These are phyloP conservation scores for Syzygium malaccense DNA, from an alignment of 441 rosid genomes.

Conservation along the genomic window DNA sequence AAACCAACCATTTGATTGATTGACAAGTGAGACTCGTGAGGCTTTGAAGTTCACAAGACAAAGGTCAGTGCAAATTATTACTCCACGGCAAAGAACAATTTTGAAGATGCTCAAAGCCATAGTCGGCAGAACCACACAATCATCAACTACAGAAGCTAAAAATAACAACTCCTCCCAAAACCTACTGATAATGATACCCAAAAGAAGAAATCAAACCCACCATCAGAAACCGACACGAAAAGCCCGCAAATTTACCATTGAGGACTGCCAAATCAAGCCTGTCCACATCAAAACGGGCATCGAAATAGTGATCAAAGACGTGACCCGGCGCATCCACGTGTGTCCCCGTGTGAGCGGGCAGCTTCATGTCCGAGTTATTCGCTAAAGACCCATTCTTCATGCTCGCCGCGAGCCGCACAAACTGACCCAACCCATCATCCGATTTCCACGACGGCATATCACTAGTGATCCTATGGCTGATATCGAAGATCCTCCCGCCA, in stretches of 20 bases:
- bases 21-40: neutral
- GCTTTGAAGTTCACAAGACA: neutral
- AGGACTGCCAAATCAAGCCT: slow-evolving; percentile 55
- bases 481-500: slow-evolving; percentile 47
- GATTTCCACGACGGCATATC: slow-evolving; percentile 50
- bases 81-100: neutral
- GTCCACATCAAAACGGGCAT: slow-evolving; percentile 69
- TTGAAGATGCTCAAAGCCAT: neutral
- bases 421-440: slow-evolving; percentile 37
- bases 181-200: neutral
- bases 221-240: neutral
- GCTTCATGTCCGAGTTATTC: slow-evolving; percentile 52
- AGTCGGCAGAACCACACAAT: neutral
- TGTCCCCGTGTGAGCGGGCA: slow-evolving; percentile 60
- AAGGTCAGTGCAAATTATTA: neutral
- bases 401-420: slow-evolving; percentile 40
- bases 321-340: slow-evolving; percentile 84
- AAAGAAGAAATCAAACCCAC: neutral
- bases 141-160: neutral
- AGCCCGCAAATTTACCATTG: slow-evolving; percentile 32
- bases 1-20: neutral
- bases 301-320: slow-evolving; percentile 53
- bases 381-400: slow-evolving; percentile 63
- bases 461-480: slow-evolving; percentile 44
- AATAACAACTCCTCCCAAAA: neutral